phyloP scores from a whole-genome alignment of 2,329 filamentous ascomycete genomes.

The Cytospora schulzeri region DNA sequence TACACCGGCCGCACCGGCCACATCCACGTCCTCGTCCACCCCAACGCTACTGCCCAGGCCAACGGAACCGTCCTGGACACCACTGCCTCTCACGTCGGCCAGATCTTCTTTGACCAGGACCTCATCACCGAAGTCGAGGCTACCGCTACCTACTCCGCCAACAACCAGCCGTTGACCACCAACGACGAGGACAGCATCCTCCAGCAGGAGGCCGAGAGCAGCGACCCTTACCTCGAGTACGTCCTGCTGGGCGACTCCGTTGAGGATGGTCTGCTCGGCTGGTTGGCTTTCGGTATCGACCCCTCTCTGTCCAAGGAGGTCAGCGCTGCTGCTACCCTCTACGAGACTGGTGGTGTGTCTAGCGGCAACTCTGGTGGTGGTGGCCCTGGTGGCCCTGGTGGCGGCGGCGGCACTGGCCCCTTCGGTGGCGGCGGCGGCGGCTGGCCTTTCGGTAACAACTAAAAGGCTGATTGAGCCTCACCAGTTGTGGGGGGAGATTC shows the following conservation, averaged over 20 bases:
- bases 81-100: conserved; percentile 61
- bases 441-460: not conserved
- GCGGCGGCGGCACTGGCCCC: conserved; percentile 21
- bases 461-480: not conserved
- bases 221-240: conserved; percentile 51
- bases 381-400: conserved; percentile 24
- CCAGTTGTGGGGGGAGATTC: not conserved
- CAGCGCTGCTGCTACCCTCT: conserved; percentile 38
- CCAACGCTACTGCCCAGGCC: conserved; percentile 38
- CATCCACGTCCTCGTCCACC: conserved; percentile 52
- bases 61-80: conserved; percentile 53
- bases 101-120: conserved; percentile 65
- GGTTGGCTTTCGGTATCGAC: conserved; percentile 57
- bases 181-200: conserved; percentile 38
- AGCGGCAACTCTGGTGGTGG: conserved; percentile 32
- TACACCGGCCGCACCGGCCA: conserved; percentile 49
- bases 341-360: conserved; percentile 38
- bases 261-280: conserved; percentile 55
- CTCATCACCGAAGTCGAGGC: conserved; percentile 55
- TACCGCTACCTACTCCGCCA: conserved; percentile 48
- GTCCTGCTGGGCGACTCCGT: conserved; percentile 57
- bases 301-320: conserved; percentile 32
- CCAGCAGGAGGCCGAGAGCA: conserved; percentile 32
- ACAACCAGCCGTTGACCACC: conserved; percentile 47
- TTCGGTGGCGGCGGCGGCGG: not conserved